These are phyloP conservation scores for Lepidium didymum DNA, from an alignment of 345 rosid genomes.

Conservation along the genomic window DNA sequence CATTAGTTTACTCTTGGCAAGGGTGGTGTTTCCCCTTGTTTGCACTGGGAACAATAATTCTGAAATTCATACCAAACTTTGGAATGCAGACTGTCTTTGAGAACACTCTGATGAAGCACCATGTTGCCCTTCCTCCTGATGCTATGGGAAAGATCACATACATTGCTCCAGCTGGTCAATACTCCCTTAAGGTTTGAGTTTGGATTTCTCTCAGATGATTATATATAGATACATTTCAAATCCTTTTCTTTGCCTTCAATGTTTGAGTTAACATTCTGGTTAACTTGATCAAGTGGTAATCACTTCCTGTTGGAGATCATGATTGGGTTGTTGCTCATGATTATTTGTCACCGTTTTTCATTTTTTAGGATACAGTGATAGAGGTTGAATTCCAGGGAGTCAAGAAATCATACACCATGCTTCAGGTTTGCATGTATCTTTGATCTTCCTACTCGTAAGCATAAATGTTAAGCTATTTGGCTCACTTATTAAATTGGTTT, in stretches of 20 bases:
- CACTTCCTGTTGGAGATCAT: not conserved
- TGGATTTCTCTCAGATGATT: not conserved
- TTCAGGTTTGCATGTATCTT: constrained; percentile 58
- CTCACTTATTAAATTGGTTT: not conserved
- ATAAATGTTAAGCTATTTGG: not conserved
- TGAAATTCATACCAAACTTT: constrained; percentile 13
- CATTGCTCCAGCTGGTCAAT: constrained; percentile 97
- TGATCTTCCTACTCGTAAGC: not conserved
- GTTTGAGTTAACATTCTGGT: not conserved
- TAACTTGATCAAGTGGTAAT: not conserved
- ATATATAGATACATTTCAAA: not conserved
- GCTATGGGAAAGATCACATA: constrained; percentile 94
- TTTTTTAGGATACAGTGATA: constrained; percentile 76
- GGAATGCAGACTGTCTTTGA: constrained; percentile 80
- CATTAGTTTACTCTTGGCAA: constrained; percentile 1
- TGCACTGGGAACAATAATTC: not conserved
- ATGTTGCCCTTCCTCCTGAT: constrained; percentile 90
- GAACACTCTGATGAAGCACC: constrained; percentile 90
- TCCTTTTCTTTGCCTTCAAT: not conserved
- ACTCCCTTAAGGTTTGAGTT: constrained; percentile 72
- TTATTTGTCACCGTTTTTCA: not conserved
- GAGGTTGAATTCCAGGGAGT: constrained; percentile 99
- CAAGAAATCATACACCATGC: constrained; percentile 90
- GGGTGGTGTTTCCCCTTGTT: constrained; percentile 1
- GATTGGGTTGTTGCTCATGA: not conserved